Evolutionary conservation across 805 yeast species (phyloP).

Genomic region (Saccharomyces mikatae): DNA sequence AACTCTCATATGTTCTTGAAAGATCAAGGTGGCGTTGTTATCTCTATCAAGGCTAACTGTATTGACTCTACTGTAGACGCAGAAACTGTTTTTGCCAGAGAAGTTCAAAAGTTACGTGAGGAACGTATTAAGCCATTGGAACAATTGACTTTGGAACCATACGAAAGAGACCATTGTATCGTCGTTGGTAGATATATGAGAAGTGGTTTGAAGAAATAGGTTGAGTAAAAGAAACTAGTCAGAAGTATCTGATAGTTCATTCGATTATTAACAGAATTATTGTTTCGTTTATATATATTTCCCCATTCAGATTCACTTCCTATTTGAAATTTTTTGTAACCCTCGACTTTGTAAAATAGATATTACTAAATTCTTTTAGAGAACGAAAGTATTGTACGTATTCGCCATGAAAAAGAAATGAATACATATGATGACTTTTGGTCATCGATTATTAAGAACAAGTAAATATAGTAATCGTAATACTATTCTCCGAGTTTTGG

Average conservation of each 20-base stretch:
- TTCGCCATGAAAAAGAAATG: not conserved
- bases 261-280: not conserved
- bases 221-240: not conserved
- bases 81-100: constrained; percentile 98
- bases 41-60: constrained; percentile 99
- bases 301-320: not conserved
- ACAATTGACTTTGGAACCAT: constrained; percentile 98
- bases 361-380: not conserved
- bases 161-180: constrained; percentile 99
- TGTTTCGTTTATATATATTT: not conserved
- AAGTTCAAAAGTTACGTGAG: constrained; percentile 97
- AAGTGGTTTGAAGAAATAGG: constrained; percentile 51
- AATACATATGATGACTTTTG: not conserved
- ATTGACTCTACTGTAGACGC: constrained; percentile 99
- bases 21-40: constrained; percentile 97
- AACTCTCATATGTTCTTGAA: constrained; percentile 97
- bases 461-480: not conserved
- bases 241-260: not conserved
- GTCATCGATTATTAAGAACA: not conserved
- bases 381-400: not conserved
- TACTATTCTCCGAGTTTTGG: not conserved
- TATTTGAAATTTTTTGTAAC: not conserved
- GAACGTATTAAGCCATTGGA: constrained; percentile 97
- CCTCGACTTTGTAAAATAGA: not conserved
- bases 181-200: constrained; percentile 96